Conservation (phyloP, 2,329 filamentous ascomycete genomes). For the Colletotrichum incanum region DNA sequence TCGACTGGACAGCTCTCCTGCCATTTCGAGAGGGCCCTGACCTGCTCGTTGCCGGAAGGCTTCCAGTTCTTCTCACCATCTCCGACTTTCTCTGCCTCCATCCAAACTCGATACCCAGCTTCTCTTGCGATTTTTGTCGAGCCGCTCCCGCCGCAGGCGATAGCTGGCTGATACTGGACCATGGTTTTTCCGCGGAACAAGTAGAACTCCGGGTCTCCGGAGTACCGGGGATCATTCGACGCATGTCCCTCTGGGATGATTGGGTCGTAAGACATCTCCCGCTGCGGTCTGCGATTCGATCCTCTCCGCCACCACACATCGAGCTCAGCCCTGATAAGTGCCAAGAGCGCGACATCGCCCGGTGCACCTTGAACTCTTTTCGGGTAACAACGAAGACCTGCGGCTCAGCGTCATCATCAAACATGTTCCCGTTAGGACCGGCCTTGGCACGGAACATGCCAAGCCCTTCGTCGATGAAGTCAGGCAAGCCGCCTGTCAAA, state of each 20-base stretch:
- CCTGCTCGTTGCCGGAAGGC: slow-evolving; percentile 4
- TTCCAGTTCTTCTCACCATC: slow-evolving; percentile 2
- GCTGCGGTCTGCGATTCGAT: neutral
- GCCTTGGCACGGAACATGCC: neutral
- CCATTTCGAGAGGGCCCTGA: neutral
- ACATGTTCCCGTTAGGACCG: slow-evolving; percentile 2
- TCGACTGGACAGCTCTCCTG: neutral
- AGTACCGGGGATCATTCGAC: neutral
- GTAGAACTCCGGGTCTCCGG: neutral
- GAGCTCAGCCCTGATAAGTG: neutral
- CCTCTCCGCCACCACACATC: slow-evolving; percentile 3
- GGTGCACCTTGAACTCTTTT: slow-evolving; percentile 1
- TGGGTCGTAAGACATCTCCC: slow-evolving; percentile 1
- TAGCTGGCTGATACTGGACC: slow-evolving; percentile 4
- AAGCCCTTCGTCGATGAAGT: neutral
- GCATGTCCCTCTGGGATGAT: neutral
- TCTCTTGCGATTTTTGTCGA: neutral
- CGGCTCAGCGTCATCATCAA: slow-evolving; percentile 12
- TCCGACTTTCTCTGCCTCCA: neutral
- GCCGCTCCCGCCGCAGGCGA: neutral
- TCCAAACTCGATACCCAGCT: slow-evolving; percentile 7
- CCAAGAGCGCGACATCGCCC: slow-evolving; percentile 3
- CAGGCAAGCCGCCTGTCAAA: neutral
- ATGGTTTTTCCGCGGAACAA: slow-evolving; percentile 3
- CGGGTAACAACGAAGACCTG: slow-evolving; percentile 3